Conservation (phyloP, 148 eudicot genomes). For the Silene conica region DNA sequence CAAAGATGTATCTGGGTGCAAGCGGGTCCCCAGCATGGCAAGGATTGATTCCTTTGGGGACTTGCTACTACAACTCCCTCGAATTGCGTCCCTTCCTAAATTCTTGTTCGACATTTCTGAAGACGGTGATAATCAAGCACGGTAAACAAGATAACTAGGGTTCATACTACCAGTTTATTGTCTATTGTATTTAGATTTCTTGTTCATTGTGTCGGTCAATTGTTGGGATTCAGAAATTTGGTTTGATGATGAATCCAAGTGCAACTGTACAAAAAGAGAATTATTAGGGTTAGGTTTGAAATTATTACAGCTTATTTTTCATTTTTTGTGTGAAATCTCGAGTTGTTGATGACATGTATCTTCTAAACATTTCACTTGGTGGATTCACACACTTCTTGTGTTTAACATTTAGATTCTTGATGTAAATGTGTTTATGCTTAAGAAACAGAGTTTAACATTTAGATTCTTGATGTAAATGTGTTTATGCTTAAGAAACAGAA, state of each 20-base stretch:
- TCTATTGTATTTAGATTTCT: slow-evolving; percentile 14
- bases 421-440: too few species aligned
- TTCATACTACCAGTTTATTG: not conserved
- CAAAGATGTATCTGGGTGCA: slow-evolving; percentile 26
- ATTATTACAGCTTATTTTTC: not conserved
- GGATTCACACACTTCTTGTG: too few species aligned
- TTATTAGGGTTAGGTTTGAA: slow-evolving; percentile 10
- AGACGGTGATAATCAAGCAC: slow-evolving; percentile 46
- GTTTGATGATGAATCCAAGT: slow-evolving; percentile 57
- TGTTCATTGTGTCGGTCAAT: slow-evolving; percentile 17
- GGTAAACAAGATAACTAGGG: slow-evolving; percentile 12
- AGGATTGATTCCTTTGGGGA: slow-evolving; percentile 77
- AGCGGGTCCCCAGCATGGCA: slow-evolving; percentile 42
- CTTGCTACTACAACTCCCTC: slow-evolving; percentile 59
- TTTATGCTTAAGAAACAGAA: too few species aligned
- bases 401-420: too few species aligned
- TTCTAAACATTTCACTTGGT: too few species aligned
- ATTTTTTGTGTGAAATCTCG: too few species aligned
- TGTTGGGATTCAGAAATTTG: slow-evolving; percentile 47
- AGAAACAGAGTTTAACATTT: too few species aligned
- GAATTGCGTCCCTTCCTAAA: slow-evolving; percentile 72
- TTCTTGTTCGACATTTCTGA: slow-evolving; percentile 70
- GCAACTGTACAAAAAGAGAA: slow-evolving; percentile 27
- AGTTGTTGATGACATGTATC: too few species aligned
- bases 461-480: too few species aligned